These are phyloP conservation scores for Pseudocercospora crystallina DNA, from an alignment of 2,329 filamentous ascomycete species.

Conservation along the genomic window DNA sequence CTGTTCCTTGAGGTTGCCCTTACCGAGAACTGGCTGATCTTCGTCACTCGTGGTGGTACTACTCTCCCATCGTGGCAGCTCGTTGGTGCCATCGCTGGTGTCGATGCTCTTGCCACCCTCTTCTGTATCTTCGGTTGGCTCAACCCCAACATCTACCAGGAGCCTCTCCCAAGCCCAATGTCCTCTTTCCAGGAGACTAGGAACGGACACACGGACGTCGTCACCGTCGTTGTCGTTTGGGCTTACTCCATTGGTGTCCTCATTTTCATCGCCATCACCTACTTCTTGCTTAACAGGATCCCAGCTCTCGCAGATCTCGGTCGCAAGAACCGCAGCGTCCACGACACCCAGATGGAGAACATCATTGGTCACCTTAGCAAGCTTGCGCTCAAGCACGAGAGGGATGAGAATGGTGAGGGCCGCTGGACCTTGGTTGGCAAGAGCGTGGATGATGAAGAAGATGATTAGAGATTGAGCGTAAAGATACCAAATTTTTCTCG, in stretches of 20 bases:
- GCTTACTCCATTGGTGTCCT: constrained; percentile 65
- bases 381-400: constrained; percentile 61
- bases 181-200: constrained; percentile 33
- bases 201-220: constrained; percentile 58
- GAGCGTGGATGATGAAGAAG: constrained; percentile 48
- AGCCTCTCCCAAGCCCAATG: constrained; percentile 44
- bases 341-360: constrained; percentile 66
- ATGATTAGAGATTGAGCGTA: constrained; percentile 41
- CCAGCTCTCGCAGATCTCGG: constrained; percentile 61
- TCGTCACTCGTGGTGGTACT: constrained; percentile 60
- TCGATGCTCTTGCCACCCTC: constrained; percentile 70
- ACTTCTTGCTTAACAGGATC: constrained; percentile 62
- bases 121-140: constrained; percentile 77
- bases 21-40: constrained; percentile 57
- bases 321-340: constrained; percentile 60
- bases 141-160: constrained; percentile 50
- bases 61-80: constrained; percentile 76
- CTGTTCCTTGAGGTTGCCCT: constrained; percentile 55
- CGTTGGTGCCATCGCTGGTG: constrained; percentile 67
- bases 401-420: constrained; percentile 47
- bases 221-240: constrained; percentile 66
- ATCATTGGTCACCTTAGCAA: constrained; percentile 65
- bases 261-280: constrained; percentile 65
- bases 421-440: constrained; percentile 48
- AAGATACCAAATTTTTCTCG: constrained; percentile 27